Evolutionary conservation across 108 stramenopile genomes (phyloP).

Genomic region (Fistulifera solaris): DNA sequence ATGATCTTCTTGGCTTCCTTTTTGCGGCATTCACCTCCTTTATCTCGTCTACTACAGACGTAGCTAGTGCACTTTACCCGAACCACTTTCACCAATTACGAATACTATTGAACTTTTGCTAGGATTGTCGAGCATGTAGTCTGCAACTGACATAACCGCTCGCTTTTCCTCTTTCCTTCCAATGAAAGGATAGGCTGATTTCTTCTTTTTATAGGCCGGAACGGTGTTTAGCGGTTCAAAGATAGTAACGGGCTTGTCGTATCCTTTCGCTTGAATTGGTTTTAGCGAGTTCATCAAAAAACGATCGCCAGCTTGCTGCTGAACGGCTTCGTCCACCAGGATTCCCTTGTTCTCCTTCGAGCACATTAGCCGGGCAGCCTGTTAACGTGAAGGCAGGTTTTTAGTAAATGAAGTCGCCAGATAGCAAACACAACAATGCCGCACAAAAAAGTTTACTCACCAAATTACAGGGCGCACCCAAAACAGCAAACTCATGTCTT

Average conservation of each 20-base stretch:
- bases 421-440: too few species aligned
- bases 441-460: too few species aligned
- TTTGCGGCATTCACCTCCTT: constrained; percentile 10
- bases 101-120: constrained; percentile 15
- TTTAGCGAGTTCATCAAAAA: constrained; percentile 40
- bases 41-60: constrained; percentile 24
- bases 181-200: constrained; percentile 11
- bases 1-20: constrained; percentile 19
- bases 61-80: constrained; percentile 39
- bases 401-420: too few species aligned
- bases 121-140: constrained; percentile 5
- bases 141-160: constrained; percentile 8
- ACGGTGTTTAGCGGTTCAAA: constrained; percentile 31
- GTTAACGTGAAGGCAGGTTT: too few species aligned
- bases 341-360: constrained; percentile 39
- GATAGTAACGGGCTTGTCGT: constrained; percentile 47
- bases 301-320: constrained; percentile 31
- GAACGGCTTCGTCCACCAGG: constrained; percentile 48
- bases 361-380: constrained; percentile 44
- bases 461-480: constrained; percentile 58
- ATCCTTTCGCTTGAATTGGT: constrained; percentile 54
- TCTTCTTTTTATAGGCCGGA: constrained; percentile 12
- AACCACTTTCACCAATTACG: constrained; percentile 37
- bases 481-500: constrained; percentile 56
- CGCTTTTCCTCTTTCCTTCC: constrained; percentile 12